phyloP scores from a whole-genome alignment of 2,329 filamentous ascomycete genomes.

The Dothistroma pini region DNA sequence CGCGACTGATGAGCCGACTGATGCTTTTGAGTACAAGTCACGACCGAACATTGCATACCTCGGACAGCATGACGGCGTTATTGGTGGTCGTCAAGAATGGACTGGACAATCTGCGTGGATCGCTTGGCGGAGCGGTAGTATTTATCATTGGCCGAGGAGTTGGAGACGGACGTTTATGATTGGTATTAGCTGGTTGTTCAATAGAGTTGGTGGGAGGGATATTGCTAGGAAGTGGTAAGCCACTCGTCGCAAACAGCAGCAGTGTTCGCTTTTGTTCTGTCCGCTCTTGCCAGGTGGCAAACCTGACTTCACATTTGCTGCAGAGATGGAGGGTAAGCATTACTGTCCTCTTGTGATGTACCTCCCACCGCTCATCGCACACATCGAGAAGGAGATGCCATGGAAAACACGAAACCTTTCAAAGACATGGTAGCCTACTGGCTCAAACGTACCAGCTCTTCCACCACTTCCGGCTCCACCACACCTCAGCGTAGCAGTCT shows the following conservation, averaged over 20 bases:
- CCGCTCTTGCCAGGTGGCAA: neutral
- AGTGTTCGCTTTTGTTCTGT: neutral
- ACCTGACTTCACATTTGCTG: neutral
- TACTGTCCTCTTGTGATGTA: neutral
- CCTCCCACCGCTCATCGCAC: neutral
- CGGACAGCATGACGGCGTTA: constrained; percentile 42
- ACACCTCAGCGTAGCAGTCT: neutral
- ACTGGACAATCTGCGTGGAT: constrained; percentile 43
- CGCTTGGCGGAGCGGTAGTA: constrained; percentile 41
- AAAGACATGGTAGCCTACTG: neutral
- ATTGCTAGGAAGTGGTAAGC: constrained; percentile 30
- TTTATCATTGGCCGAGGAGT: constrained; percentile 30
- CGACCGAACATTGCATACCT: constrained; percentile 41
- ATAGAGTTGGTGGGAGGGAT: constrained; percentile 29
- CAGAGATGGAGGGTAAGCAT: neutral
- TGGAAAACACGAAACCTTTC: neutral
- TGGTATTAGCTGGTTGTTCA: constrained; percentile 31
- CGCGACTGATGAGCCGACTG: constrained; percentile 10
- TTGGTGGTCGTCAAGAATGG: constrained; percentile 40
- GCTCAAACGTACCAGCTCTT: neutral
- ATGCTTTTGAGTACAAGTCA: constrained; percentile 39
- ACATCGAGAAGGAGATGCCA: neutral
- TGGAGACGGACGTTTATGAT: constrained; percentile 34
- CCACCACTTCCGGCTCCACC: neutral
- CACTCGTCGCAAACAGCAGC: neutral